Percentiles rank a stretch among this genome's conserved stretches.
phyloP scores from a whole-genome alignment of 768 basidiomycete genomes.

The Tricholoma bakamatsutake region DNA sequence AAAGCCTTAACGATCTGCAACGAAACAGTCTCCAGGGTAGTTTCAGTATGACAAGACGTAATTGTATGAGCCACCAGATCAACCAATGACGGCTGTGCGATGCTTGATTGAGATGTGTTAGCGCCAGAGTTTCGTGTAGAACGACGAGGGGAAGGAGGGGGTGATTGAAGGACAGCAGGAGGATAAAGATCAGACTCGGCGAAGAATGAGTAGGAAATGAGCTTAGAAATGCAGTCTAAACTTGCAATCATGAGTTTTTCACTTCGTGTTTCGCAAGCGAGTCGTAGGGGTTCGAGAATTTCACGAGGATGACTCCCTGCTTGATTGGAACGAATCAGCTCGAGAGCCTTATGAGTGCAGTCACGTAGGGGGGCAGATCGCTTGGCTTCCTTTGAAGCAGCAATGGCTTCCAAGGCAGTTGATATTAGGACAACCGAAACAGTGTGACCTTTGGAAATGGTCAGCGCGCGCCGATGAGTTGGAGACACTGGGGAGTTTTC shows the following conservation, averaged over 20 bases:
- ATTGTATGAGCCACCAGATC: slow-evolving; percentile 95
- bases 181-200: slow-evolving; percentile 50
- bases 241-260: slow-evolving; percentile 96
- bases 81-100: slow-evolving; percentile 71
- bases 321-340: slow-evolving; percentile 70
- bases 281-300: slow-evolving; percentile 91
- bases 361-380: slow-evolving; percentile 78
- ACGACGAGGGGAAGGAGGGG: slow-evolving; percentile 68
- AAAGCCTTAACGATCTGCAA: slow-evolving; percentile 96
- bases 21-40: slow-evolving; percentile 85
- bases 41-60: slow-evolving; percentile 85
- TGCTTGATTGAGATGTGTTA: slow-evolving; percentile 38
- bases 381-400: slow-evolving; percentile 83
- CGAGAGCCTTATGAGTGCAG: slow-evolving; percentile 74
- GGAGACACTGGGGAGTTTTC: slow-evolving; percentile 2
- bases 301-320: slow-evolving; percentile 76
- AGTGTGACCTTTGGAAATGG: slow-evolving; percentile 61
- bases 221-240: slow-evolving; percentile 94
- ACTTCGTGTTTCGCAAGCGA: slow-evolving; percentile 92
- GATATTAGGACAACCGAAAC: slow-evolving; percentile 79
- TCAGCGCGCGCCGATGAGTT: slow-evolving; percentile 50
- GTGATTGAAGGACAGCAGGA: slow-evolving; percentile 51
- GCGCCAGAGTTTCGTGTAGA: slow-evolving; percentile 33
- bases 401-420: slow-evolving; percentile 82
- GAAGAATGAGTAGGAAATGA: slow-evolving; percentile 97